A percentile compares a stretch with the other conserved stretches of the same genome.
Evolutionary conservation across 2,329 filamentous ascomycete genomes (phyloP).

Genomic region (Proliferodiscus dingleyae): DNA sequence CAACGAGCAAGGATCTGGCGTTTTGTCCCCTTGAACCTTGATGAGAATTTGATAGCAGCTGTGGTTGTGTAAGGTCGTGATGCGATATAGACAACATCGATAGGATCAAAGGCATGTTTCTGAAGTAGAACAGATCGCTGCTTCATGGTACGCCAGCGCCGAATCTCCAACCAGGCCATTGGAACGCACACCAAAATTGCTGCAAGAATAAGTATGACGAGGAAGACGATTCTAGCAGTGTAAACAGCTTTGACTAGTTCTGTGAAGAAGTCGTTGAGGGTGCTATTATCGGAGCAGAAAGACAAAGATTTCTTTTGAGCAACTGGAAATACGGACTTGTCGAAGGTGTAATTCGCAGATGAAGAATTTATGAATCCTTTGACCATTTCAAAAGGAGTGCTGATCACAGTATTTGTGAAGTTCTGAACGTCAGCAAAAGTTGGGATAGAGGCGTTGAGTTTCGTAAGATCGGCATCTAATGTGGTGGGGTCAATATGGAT

Average conservation of each 20-base stretch:
- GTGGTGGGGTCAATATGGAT: constrained; percentile 63
- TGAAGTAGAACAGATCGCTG: constrained; percentile 63
- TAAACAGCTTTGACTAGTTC: constrained; percentile 61
- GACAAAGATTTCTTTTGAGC: constrained; percentile 75
- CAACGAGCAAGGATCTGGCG: constrained; percentile 61
- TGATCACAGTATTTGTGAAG: constrained; percentile 68
- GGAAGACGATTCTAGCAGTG: constrained; percentile 67
- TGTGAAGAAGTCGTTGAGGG: constrained; percentile 79
- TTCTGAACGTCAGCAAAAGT: constrained; percentile 81
- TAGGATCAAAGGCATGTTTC: constrained; percentile 64
- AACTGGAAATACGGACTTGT: constrained; percentile 72
- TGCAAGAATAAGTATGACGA: constrained; percentile 66
- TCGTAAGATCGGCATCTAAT: constrained; percentile 63
- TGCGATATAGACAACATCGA: constrained; percentile 86
- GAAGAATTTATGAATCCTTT: constrained; percentile 66
- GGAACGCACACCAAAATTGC: constrained; percentile 70
- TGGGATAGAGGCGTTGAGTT: constrained; percentile 75
- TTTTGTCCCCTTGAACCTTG: constrained; percentile 54
- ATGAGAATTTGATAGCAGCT: constrained; percentile 65
- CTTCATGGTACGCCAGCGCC: constrained; percentile 69
- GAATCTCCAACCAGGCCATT: constrained; percentile 77
- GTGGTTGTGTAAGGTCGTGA: constrained; percentile 73
- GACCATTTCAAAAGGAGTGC: constrained; percentile 75
- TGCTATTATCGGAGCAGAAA: constrained; percentile 84
- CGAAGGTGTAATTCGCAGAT: constrained; percentile 71